Evolutionary conservation across 345 rosid genomes (phyloP).

Genomic region (Populus euphratica): DNA sequence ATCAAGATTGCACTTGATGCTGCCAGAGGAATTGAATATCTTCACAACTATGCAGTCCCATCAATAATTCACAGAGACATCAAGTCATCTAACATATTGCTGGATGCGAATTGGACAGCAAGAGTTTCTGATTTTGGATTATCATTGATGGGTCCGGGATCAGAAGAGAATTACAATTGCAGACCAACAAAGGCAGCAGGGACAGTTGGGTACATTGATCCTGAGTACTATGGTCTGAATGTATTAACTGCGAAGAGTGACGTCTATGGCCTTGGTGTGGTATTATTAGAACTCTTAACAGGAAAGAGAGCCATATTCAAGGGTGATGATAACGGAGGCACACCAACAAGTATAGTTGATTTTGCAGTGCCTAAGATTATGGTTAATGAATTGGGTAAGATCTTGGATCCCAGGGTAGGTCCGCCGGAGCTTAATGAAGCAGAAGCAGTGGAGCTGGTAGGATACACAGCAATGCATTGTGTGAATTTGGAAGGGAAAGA

Average conservation of each 20-base stretch:
- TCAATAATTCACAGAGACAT: constrained; percentile 85
- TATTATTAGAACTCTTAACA: constrained; percentile 67
- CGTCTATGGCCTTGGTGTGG: constrained; percentile 87
- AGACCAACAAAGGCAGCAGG: constrained; percentile 73
- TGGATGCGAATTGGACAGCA: constrained; percentile 69
- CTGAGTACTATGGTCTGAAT: constrained; percentile 80
- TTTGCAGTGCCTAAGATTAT: constrained; percentile 55
- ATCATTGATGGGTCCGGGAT: constrained; percentile 60
- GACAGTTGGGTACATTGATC: constrained; percentile 87
- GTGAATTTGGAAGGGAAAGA: constrained; percentile 68
- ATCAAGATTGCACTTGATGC: constrained; percentile 80
- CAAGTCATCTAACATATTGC: constrained; percentile 76
- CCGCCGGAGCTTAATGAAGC: constrained; percentile 49
- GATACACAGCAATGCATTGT: constrained; percentile 71
- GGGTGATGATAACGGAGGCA: constrained; percentile 32
- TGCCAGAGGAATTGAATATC: constrained; percentile 82
- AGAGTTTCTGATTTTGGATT: constrained; percentile 88
- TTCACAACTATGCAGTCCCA: constrained; percentile 81
- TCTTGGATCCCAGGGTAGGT: constrained; percentile 65
- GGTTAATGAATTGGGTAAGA: constrained; percentile 36
- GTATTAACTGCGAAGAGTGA: constrained; percentile 82
- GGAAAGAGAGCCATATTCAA: constrained; percentile 71
- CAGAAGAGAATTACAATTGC: constrained; percentile 24
- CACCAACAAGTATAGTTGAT: constrained; percentile 62
- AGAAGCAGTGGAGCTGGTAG: constrained; percentile 85